phyloP scores from a whole-genome alignment of 176 grass and related monocot species.

The Eleusine coracana region DNA sequence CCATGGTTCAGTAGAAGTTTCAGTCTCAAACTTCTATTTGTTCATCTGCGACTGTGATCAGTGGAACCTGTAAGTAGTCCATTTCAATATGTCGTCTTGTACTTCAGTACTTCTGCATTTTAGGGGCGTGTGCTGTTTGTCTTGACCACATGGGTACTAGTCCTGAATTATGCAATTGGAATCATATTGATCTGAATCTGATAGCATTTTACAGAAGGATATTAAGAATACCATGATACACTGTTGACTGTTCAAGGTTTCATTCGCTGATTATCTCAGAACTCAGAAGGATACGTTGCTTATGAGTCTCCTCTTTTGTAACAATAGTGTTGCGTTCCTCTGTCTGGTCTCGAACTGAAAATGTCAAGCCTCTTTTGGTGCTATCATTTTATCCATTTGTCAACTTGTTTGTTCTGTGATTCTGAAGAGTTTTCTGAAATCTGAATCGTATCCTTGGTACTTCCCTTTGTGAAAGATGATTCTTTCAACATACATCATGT shows the following conservation, averaged over 20 bases:
- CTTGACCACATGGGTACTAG: background rate
- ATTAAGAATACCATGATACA: background rate
- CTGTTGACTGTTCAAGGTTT: background rate
- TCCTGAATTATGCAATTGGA: background rate
- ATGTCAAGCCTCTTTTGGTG: background rate
- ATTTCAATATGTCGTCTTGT: background rate
- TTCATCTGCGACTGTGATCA: conserved; percentile 1
- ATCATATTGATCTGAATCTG: background rate
- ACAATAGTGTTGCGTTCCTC: background rate
- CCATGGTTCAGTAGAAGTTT: background rate
- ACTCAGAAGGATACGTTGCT: background rate
- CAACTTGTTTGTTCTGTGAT: background rate
- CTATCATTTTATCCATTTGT: background rate
- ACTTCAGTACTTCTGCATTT: background rate
- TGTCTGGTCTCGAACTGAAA: background rate
- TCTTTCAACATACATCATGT: background rate
- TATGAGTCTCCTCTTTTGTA: background rate
- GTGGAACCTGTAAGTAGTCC: background rate
- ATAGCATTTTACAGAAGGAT: background rate
- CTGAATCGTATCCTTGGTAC: background rate
- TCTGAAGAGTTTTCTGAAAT: background rate
- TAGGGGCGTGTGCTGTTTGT: background rate
- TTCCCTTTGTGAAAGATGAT: background rate
- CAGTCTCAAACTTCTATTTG: background rate
- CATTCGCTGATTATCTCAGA: background rate